Conservation (phyloP, 306 rosid genomes). For the Elaeagnus macrophylla region DNA sequence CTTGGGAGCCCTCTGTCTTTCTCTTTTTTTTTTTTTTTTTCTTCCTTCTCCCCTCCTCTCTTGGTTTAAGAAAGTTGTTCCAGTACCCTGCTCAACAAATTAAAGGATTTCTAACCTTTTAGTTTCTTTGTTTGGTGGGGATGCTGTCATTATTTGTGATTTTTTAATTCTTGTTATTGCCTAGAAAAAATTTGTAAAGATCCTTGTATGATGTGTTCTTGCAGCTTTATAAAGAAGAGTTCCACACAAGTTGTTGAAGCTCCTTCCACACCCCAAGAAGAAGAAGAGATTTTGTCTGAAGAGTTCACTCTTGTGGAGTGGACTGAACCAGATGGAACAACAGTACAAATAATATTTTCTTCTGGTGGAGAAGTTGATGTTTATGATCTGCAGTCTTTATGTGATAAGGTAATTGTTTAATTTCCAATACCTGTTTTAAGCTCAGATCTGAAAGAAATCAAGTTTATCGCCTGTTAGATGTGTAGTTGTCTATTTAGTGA, state of each 20-base stretch:
- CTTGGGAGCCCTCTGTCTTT: too few relatives aligned
- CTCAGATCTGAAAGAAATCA: neutral
- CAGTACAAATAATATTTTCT: slow-evolving; percentile 81
- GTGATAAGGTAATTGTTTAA: slow-evolving; percentile 56
- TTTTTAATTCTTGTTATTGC: neutral
- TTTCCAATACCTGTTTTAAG: neutral
- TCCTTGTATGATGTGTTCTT: slow-evolving; percentile 12
- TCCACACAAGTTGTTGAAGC: slow-evolving; percentile 64
- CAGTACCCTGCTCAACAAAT: too few relatives aligned
- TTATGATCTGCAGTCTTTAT: slow-evolving; percentile 84
- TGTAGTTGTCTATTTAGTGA: neutral
- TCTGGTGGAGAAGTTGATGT: slow-evolving; percentile 82
- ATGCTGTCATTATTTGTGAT: neutral
- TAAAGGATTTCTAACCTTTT: neutral
- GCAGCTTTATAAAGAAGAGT: slow-evolving; percentile 57
- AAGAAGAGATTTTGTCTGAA: slow-evolving; percentile 64
- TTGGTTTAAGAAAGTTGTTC: too few relatives aligned
- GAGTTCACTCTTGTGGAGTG: slow-evolving; percentile 83
- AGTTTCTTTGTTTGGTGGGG: neutral
- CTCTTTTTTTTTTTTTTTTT: too few relatives aligned
- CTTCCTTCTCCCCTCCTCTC: too few relatives aligned
- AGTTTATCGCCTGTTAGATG: neutral
- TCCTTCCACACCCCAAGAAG: slow-evolving; percentile 42
- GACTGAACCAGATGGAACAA: slow-evolving; percentile 65
- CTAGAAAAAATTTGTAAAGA: slow-evolving; percentile 3